Conservation (phyloP, 306 rosid genomes). For the Ammopiptanthus mongolicus region DNA sequence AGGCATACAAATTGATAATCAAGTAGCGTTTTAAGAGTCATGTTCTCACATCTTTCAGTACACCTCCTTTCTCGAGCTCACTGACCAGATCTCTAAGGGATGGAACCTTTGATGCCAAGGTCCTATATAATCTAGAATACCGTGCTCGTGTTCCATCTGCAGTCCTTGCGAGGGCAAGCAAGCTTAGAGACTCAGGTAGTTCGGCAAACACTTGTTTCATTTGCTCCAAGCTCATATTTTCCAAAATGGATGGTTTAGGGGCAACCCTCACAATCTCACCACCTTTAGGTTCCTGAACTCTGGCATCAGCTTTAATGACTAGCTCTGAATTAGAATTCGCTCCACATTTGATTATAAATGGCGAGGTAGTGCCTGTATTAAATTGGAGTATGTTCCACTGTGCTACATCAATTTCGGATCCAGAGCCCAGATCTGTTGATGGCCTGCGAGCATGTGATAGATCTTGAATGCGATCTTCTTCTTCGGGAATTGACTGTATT, state of each 20-base stretch:
- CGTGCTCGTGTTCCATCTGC: constrained; percentile 95
- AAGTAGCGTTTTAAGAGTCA: constrained; percentile 22
- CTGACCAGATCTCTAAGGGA: constrained; percentile 71
- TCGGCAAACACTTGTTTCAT: constrained; percentile 75
- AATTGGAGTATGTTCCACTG: constrained; percentile 98
- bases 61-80: constrained; percentile 85
- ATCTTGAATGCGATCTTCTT: constrained; percentile 61
- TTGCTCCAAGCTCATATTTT: constrained; percentile 79
- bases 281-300: constrained; percentile 93
- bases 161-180: constrained; percentile 92
- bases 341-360: constrained; percentile 92
- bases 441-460: constrained; percentile 43
- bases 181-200: constrained; percentile 92
- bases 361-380: constrained; percentile 76
- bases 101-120: constrained; percentile 94
- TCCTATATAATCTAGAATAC: constrained; percentile 75
- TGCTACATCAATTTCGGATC: constrained; percentile 67
- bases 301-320: constrained; percentile 85
- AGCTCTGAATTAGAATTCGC: constrained; percentile 86
- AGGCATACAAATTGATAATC: background rate
- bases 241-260: constrained; percentile 77
- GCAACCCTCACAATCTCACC: constrained; percentile 87
- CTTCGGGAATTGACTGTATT: constrained; percentile 77
- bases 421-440: constrained; percentile 55
- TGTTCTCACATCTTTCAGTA: constrained; percentile 60